Conservation (phyloP, 2,329 filamentous ascomycete genomes). For the Calonectria leucothoes region DNA sequence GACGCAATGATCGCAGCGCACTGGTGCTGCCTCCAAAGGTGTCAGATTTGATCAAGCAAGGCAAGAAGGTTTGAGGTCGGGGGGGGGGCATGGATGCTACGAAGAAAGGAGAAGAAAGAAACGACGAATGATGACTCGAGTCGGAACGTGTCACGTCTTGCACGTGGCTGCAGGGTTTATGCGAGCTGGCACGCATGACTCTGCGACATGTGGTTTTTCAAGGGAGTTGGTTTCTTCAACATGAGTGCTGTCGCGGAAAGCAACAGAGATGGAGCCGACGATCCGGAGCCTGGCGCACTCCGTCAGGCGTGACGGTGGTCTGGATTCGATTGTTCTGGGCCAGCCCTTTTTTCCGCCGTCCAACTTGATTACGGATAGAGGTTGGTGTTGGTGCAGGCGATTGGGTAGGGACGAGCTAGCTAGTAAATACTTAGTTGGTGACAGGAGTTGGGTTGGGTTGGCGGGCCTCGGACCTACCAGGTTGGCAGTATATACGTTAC, state of each 20-base stretch:
- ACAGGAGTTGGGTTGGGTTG: not conserved
- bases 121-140: not conserved
- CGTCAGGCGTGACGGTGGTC: not conserved
- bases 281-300: not conserved
- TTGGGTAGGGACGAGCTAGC: not conserved
- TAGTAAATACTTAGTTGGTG: too few species aligned
- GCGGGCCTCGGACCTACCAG: not conserved
- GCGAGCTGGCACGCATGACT: constrained; percentile 2
- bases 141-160: constrained; percentile 3
- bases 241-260: not conserved
- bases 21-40: constrained; percentile 94
- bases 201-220: not conserved
- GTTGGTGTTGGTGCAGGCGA: not conserved
- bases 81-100: not conserved
- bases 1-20: constrained; percentile 86
- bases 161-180: constrained; percentile 17
- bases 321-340: not conserved
- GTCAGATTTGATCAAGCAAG: constrained; percentile 74
- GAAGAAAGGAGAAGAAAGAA: constrained; percentile 1
- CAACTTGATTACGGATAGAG: not conserved
- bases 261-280: not conserved
- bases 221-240: not conserved
- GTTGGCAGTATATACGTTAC: not conserved
- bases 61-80: constrained; percentile 64
- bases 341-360: not conserved